Evolutionary conservation across 352 stramenopile genomes (phyloP), one percentile per base, ranked within the genome.

Genomic region (Pythium guiyangense): DNA sequence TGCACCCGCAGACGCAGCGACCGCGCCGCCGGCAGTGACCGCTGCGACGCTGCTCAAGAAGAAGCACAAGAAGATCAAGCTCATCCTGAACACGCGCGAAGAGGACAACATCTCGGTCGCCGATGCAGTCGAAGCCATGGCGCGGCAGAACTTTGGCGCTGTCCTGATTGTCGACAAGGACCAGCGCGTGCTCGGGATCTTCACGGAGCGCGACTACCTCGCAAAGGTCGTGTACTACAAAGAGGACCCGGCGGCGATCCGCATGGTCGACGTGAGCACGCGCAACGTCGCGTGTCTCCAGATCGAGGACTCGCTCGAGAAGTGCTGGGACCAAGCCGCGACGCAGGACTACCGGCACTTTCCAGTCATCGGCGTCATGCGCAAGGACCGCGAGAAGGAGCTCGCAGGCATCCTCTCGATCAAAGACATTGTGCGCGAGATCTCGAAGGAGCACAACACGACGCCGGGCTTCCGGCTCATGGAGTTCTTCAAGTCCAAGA

Each of bases 371-470:
- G 82, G 79, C 39, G 72, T 84, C 37, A 78, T 86, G 71, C 79
- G 78, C 34, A 87, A 86, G 52, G 77, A 84, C 34, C 77, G 79
- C 22, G 79, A 88, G 60, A 88, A 94, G 63, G 84, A 94, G 27
- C 75, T 94, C 39, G 84, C 80, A 1, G 84, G 84, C 31, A 78
- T 94, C 43, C 59, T 94, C 44, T 91, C 79, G 26, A 88, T 94
- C 62, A 94, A 94, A 65, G 84, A 94, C 56, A 86, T 94, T 55
- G 82, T 94, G 31, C 79, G 78, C 9, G 84, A 94, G 67, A 91
- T 94, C 55, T 90, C 79, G 17, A 88, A 90, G 60, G 81, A 84
- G 53, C 68, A 90, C 56, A 67, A 88, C 57, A 81, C 78, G 11
- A 84, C 74, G 18, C 78, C 71, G 6, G 84, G 81, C 25, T 94